Evolutionary conservation across 2,329 filamentous ascomycete species (phyloP).

Genomic region (Orbilia blumenaviensis): DNA sequence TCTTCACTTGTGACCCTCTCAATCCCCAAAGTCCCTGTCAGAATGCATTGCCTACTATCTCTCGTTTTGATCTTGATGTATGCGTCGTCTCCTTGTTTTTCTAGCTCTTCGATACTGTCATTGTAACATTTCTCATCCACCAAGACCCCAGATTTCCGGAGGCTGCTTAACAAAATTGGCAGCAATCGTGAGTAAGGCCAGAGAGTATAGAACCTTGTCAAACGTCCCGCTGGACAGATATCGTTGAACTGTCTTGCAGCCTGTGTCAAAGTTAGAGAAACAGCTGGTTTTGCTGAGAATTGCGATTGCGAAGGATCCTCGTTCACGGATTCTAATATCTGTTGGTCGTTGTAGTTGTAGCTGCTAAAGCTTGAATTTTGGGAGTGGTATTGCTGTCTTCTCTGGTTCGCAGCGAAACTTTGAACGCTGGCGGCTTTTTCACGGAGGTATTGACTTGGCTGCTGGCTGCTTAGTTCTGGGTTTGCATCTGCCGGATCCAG

Average conservation of each 20-base stretch:
- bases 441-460: constrained; percentile 84
- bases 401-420: constrained; percentile 64
- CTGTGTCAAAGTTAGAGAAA: constrained; percentile 87
- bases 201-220: constrained; percentile 91
- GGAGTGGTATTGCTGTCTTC: constrained; percentile 66
- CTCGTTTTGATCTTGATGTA: constrained; percentile 73
- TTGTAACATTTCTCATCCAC: constrained; percentile 56
- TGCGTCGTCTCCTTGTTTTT: constrained; percentile 61
- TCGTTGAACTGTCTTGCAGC: constrained; percentile 87
- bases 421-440: constrained; percentile 58
- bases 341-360: constrained; percentile 53
- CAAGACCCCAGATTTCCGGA: constrained; percentile 84
- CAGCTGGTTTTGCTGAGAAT: constrained; percentile 79
- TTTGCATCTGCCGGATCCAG: constrained; percentile 43
- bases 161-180: constrained; percentile 78
- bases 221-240: constrained; percentile 84
- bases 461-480: constrained; percentile 61
- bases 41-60: constrained; percentile 75
- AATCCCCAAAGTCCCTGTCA: constrained; percentile 79
- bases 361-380: constrained; percentile 51
- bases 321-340: constrained; percentile 42
- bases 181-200: constrained; percentile 78
- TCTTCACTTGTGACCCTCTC: constrained; percentile 70
- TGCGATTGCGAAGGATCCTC: constrained; percentile 68
- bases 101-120: constrained; percentile 28